Evolutionary conservation across 768 basidiomycete genomes (phyloP), one percentile per base, ranked within the genome.

Genomic region (Rhizopogon rudus): DNA sequence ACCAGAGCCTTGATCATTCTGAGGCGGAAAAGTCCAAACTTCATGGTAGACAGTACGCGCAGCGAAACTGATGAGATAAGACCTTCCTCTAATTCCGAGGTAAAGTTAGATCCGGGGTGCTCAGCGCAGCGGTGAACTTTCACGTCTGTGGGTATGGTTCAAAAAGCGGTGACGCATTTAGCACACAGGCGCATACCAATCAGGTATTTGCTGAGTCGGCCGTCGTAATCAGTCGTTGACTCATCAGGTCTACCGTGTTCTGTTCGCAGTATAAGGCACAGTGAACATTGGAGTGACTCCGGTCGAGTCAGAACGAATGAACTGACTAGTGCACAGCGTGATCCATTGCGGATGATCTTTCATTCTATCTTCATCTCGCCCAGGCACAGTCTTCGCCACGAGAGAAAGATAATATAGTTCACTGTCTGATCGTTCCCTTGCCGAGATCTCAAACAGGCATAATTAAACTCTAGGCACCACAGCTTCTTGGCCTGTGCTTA

Each of bases 331-430:
- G 61, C 85, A 86, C 25, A 94, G 73, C 40, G 73, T 73, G 35
- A 63, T 60, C 86, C 87, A 91, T 52, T 80, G 84, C 33, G 86
- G 87, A 64, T 92, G 84, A 60, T 72, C 68, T 61, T 70, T 65
- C 56, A 64, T 56, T 50, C 77, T 77, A 42, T 76, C 77, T 17
- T 79, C 72, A 39, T 78, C 72, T 40, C 58, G 52, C 10, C 65
- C 63, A 40, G 73, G 71, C 29, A 75, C 76, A 40, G 79, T 67
- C 44, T 77, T 79, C 51, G 76, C 74, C 58, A 91, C 72, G 58
- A 77, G 75, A 10, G 88, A 87, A 48, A 93, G 75, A 70, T 93
- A 96, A 65, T 89, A 89, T 25, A 91, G 66, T 69, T 96, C 93
- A 48, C 84, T 82, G 63, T 95, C 93, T n/a, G 71, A 73, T 40